These are phyloP conservation scores for Spinacia oleracea DNA, from an alignment of 179 eudicot genomes.

Conservation along the genomic window DNA sequence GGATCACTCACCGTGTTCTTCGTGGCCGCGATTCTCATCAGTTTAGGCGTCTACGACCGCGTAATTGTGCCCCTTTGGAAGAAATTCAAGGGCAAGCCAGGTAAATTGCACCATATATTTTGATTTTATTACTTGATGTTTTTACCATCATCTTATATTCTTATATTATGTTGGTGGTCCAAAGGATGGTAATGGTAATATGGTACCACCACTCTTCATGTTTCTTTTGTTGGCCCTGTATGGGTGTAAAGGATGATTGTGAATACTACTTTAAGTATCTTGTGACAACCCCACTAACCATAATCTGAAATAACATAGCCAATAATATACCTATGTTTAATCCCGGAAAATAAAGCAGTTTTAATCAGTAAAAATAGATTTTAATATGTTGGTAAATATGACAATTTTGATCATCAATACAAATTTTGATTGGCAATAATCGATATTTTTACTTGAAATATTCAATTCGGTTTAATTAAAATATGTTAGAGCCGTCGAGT, in stretches of 20 bases:
- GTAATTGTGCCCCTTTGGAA: conserved; percentile 73
- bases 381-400: too few relatives aligned
- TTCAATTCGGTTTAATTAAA: too few relatives aligned
- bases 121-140: not conserved
- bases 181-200: conserved; percentile 1
- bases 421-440: too few relatives aligned
- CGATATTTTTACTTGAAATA: too few relatives aligned
- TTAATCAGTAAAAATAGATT: too few relatives aligned
- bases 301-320: not conserved
- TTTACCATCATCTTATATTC: conserved; percentile 12
- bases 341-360: too few relatives aligned
- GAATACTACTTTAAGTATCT: conserved; percentile 1
- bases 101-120: conserved; percentile 33
- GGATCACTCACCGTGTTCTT: conserved; percentile 86
- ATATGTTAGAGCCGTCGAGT: too few relatives aligned
- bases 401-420: too few relatives aligned
- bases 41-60: conserved; percentile 70
- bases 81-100: conserved; percentile 72
- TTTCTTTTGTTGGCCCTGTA: conserved; percentile 19
- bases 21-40: conserved; percentile 68
- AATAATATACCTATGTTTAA: not conserved
- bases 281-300: not conserved
- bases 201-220: conserved; percentile 21
- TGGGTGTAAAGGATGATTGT: conserved; percentile 26
- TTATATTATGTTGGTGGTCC: conserved; percentile 4